Conservation (phyloP, 192 early-diverging fungal species). For the Entrophospora sp. region DNA sequence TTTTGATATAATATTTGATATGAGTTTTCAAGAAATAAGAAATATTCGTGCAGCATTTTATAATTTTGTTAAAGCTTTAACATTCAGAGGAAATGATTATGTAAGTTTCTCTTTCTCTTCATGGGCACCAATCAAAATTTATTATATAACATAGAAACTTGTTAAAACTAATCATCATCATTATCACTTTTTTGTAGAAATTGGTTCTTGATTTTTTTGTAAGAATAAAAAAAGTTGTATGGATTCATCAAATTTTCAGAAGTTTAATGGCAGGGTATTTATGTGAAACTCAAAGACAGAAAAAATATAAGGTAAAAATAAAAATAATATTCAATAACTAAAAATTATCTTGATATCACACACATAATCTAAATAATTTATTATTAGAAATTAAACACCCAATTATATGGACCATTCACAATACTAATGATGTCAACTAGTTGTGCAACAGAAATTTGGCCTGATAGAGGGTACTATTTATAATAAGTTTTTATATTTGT, state of each 20-base stretch:
- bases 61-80: neutral
- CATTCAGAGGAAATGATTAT: too few species aligned
- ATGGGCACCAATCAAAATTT: too few species aligned
- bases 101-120: too few species aligned
- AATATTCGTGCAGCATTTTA: neutral
- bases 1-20: neutral
- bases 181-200: neutral
- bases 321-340: too few species aligned
- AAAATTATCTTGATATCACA: too few species aligned
- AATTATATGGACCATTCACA: neutral
- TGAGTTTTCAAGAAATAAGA: neutral
- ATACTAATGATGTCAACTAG: neutral
- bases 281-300: neutral
- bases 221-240: neutral
- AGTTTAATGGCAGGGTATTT: neutral
- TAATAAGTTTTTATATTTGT: too few species aligned
- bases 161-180: neutral
- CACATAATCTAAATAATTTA: neutral
- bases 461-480: neutral
- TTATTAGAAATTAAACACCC: neutral
- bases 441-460: neutral
- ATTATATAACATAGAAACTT: too few species aligned
- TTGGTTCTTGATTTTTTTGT: neutral
- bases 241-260: neutral
- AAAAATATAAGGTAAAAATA: neutral